These are phyloP conservation scores for Mortierella sp. DNA, from an alignment of 371 early-diverging fungal species.

Conservation along the genomic window DNA sequence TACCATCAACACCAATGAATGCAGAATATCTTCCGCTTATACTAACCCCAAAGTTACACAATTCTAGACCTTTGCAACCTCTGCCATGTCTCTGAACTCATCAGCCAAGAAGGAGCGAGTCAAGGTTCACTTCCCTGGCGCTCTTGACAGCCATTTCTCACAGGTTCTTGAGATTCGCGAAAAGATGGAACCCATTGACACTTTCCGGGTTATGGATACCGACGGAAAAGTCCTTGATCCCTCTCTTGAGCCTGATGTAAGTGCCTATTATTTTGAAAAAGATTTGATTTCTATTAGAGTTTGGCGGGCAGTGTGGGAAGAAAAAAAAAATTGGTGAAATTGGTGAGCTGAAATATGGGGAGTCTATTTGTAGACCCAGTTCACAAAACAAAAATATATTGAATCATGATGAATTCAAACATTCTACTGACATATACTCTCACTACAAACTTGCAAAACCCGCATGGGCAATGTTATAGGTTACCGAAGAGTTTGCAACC, in stretches of 20 bases:
- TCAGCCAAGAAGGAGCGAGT: conserved; percentile 48
- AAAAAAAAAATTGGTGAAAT: background rate
- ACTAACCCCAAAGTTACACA: background rate
- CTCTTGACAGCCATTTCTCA: conserved; percentile 63
- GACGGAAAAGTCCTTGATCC: conserved; percentile 83
- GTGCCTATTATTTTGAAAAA: background rate
- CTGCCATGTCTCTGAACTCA: conserved; percentile 29
- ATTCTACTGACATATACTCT: background rate
- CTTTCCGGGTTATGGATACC: conserved; percentile 94
- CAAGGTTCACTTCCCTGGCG: conserved; percentile 71
- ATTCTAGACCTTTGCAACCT: conserved; percentile 46
- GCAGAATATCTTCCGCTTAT: background rate
- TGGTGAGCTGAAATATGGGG: background rate
- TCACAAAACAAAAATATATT: too few species aligned
- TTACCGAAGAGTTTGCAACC: conserved; percentile 79
- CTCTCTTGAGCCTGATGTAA: conserved; percentile 81
- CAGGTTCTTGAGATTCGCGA: conserved; percentile 62
- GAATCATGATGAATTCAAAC: too few species aligned
- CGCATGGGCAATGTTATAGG: conserved; percentile 44
- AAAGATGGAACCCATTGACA: conserved; percentile 77
- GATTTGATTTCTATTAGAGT: conserved; percentile 3
- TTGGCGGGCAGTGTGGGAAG: conserved; percentile 18
- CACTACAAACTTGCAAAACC: background rate
- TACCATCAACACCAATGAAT: background rate
- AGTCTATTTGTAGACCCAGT: too few species aligned